These are phyloP conservation scores for Naganishia albida DNA, from an alignment of 1,284 basidiomycete species.

Conservation along the genomic window DNA sequence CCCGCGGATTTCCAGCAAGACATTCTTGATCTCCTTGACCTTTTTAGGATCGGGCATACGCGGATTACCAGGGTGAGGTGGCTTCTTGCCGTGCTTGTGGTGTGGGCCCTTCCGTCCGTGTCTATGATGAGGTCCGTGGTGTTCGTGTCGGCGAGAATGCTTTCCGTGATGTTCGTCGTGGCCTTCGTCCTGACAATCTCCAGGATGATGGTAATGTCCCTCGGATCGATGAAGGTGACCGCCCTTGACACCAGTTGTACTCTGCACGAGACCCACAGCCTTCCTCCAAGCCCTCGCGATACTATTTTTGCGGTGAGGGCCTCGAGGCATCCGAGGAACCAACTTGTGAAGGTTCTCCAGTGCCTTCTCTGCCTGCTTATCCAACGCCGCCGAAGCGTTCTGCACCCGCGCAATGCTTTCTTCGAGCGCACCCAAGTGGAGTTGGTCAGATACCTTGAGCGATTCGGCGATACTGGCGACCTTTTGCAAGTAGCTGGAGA, in stretches of 20 bases:
- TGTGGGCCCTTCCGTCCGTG: constrained; percentile 2
- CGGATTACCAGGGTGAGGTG: constrained; percentile 6
- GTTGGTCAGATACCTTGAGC: constrained; percentile 37
- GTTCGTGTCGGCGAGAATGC: constrained; percentile 21
- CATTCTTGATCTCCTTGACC: constrained; percentile 60
- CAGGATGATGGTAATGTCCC: background rate
- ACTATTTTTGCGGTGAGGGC: background rate
- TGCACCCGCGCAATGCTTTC: constrained; percentile 60
- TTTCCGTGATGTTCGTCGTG: background rate
- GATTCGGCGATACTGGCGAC: constrained; percentile 27
- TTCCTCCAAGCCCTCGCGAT: constrained; percentile 1
- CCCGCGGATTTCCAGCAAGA: constrained; percentile 63
- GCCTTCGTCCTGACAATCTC: background rate
- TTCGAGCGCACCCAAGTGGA: constrained; percentile 59
- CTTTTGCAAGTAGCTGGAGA: constrained; percentile 64
- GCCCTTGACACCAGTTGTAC: background rate
- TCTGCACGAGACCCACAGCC: constrained; percentile 8
- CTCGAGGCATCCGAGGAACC: constrained; percentile 35
- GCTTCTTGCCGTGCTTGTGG: constrained; percentile 5
- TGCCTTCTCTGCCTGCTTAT: constrained; percentile 57
- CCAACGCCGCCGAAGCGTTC: constrained; percentile 60
- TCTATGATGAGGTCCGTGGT: constrained; percentile 29
- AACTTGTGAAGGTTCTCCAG: constrained; percentile 52
- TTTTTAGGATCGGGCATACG: constrained; percentile 37
- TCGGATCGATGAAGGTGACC: too few species aligned